Evolutionary conservation across 2,329 filamentous ascomycete genomes (phyloP), one percentile per base, ranked within the genome.

Genomic region (Pseudogymnoascus sp.): DNA sequence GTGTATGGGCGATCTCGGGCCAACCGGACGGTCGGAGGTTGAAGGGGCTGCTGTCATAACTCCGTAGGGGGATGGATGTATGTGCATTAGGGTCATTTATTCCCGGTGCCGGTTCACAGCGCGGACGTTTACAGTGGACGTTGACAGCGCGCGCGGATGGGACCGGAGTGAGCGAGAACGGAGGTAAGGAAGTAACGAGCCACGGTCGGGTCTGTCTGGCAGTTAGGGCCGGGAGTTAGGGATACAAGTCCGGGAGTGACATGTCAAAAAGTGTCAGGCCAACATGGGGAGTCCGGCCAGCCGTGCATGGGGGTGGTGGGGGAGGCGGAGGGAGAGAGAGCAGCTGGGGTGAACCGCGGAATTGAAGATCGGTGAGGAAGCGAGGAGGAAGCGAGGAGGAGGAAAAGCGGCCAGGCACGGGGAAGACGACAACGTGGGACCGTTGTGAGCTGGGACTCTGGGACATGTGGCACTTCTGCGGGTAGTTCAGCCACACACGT

Each of bases 1-100:
- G 38, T 19, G 62, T 62, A 3, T 65, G 64, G 64, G 60, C 33
- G 30, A 59, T 41, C 22, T 61, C 63, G 42, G 42, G 61, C 42
- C 23, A 60, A 41, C 45, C 64, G 14, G 45, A 22, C n/a, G 58
- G n/a, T 52, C 45, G 45, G 45, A 52, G 45, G 25, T 30, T 30
- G 45, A 52, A 16, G 23, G 41, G 11, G 8, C 45, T 30, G 45
- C 16, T 52, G 25, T 30, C 45, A 52, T 19, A 52, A 52, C 45
- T 52, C 45, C 25, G 25, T 30, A 52, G n/a, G 45, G n/a, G 23
- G 19, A 19, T 19, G 19, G 19, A 19, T 19, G 19, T 19, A 25
- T 25, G n/a, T 30, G 25, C n/a, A 16, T 16, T 30, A 52, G n/a
- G 22, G 25, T 28, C 45, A 30, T 16, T 19, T n/a, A 11, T 5